Base-by-base conservation (phyloP, 108 stramenopile genomes). In the Seminavis robusta region DNA sequence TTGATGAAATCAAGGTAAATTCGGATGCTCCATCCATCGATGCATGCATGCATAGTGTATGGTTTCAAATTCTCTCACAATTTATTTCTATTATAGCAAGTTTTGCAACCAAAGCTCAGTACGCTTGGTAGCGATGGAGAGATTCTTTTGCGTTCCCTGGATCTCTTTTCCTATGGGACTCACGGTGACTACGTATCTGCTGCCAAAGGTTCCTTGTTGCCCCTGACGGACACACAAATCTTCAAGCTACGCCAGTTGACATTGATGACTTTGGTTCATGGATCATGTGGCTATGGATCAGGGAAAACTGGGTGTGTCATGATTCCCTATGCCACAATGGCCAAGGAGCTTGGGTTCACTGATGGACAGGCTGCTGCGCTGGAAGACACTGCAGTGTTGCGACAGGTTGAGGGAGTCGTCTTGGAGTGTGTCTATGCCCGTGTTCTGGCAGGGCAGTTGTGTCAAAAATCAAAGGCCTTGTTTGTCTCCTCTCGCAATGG, bases 121-220 rank as follows among this genome's bases (percentile, higher is more conserved):
- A n/a, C n/a, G n/a, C n/a, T n/a, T n/a, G n/a, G n/a, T 11, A 38
- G 13, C n/a, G 53, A 38, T 7, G 52, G 58, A 27, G 47, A 72
- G 16, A 56, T 51, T 0, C 30, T 75, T 5, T 33, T 50, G 33
- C 44, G 59, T 20, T 76, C 81, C 1, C 56, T 83, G 30, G 63
- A 73, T 56, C 39, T 83, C 41, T 83, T 83, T 42, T 75, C 76
- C 9, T 73, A 72, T 52, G 81, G 81, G 3, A 69, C 61, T 1
- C 25, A 9, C 0, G 63, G 67, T 9, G 38, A 54, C 3, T 59
- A 46, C 27, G 17, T 4, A 13, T 24, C 73, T 70, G 40, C 13
- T 25, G 11, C 37, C 50, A 43, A 19, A 17, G 19, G 5, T 7
- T 1, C 23, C 6, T 45, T 47, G 19, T 9, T 81, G 15, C 51